Evolutionary conservation across 768 basidiomycete species (phyloP).

Genomic region (Antrodiella citrinella): DNA sequence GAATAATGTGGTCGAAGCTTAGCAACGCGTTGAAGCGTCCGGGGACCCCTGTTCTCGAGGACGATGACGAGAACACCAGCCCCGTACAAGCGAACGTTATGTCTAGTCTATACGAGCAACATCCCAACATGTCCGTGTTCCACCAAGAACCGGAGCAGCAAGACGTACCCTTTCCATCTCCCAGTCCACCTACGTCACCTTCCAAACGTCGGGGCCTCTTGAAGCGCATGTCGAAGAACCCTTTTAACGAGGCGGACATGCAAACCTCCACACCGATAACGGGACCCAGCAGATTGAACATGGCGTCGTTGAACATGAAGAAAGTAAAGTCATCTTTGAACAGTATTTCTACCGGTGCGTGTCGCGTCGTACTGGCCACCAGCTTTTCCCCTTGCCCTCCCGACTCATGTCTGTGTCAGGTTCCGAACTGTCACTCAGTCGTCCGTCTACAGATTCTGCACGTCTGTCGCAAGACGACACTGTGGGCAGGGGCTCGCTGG

Average conservation of each 20-base stretch:
- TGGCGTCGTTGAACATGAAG: constrained; percentile 27
- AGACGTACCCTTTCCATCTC: constrained; percentile 24
- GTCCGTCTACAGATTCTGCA: constrained; percentile 21
- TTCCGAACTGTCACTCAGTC: constrained; percentile 18
- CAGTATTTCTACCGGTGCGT: constrained; percentile 17
- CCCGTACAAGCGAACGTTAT: constrained; percentile 27
- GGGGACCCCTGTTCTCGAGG: constrained; percentile 10
- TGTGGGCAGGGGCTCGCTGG: constrained; percentile 14
- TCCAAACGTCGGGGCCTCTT: constrained; percentile 43
- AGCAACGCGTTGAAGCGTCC: constrained; percentile 44
- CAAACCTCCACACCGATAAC: neutral
- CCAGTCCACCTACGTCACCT: constrained; percentile 41
- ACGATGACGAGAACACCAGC: constrained; percentile 14
- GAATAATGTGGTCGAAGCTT: constrained; percentile 54
- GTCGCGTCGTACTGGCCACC: neutral
- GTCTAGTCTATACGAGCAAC: constrained; percentile 47
- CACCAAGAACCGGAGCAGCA: constrained; percentile 22
- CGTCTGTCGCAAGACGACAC: constrained; percentile 19
- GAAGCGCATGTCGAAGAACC: constrained; percentile 41
- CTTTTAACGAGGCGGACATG: constrained; percentile 27
- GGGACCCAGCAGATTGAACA: neutral
- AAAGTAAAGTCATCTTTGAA: constrained; percentile 38
- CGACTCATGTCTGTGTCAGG: constrained; percentile 3
- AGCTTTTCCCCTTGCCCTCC: neutral
- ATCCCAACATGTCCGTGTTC: constrained; percentile 55